A percentile compares a stretch with the other conserved stretches of the same genome.
Conservation (phyloP, 2,329 filamentous ascomycete genomes). For the Sordariomycetes sp. region DNA sequence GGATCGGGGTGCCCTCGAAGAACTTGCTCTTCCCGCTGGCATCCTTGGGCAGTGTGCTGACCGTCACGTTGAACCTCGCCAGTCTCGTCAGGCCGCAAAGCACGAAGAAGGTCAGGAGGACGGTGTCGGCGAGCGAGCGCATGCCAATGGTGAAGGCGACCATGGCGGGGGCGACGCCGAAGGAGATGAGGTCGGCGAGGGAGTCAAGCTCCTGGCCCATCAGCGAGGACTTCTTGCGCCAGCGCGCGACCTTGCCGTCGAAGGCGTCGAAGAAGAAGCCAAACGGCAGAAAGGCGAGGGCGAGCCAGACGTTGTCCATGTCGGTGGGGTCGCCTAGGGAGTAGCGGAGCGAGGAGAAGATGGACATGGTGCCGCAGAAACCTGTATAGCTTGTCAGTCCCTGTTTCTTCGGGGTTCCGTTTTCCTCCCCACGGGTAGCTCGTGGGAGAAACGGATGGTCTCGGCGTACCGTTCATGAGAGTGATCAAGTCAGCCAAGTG, state of each 20-base stretch:
- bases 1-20: constrained; percentile 95
- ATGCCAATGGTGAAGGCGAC: constrained; percentile 84
- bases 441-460: not conserved
- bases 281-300: constrained; percentile 81
- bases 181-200: constrained; percentile 90
- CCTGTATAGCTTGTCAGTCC: constrained; percentile 27
- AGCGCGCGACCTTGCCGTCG: constrained; percentile 92
- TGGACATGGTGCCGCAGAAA: constrained; percentile 86
- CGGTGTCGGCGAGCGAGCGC: constrained; percentile 73
- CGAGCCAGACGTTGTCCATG: constrained; percentile 66
- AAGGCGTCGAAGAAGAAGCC: constrained; percentile 97
- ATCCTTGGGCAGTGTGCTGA: constrained; percentile 82
- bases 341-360: constrained; percentile 92
- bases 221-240: constrained; percentile 92
- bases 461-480: constrained; percentile 59
- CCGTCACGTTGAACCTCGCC: constrained; percentile 96
- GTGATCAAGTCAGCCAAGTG: constrained; percentile 81
- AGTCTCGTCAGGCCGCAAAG: constrained; percentile 89
- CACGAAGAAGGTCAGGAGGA: constrained; percentile 78
- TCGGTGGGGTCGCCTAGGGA: constrained; percentile 64
- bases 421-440: no score
- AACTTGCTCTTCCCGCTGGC: constrained; percentile 84
- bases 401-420: not conserved
- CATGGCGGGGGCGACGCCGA: constrained; percentile 81
- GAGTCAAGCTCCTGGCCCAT: constrained; percentile 99